A percentile compares a stretch with the other conserved stretches of the same genome.
These are phyloP conservation scores for Penicillium waksmanii DNA, from an alignment of 495 filamentous ascomycete species.

Conservation along the genomic window DNA sequence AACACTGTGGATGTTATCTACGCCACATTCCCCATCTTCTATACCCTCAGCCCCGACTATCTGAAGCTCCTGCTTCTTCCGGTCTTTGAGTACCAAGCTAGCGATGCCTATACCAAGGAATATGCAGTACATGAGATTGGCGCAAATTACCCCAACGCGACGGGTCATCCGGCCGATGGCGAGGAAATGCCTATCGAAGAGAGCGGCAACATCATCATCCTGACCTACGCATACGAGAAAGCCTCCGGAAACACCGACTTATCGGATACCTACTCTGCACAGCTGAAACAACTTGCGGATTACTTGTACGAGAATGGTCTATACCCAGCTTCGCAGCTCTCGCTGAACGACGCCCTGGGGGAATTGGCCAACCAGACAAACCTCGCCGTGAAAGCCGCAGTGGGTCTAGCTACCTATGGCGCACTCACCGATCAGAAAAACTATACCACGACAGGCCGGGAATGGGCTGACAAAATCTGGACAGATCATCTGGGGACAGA, in stretches of 20 bases:
- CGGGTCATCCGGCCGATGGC: slow-evolving; percentile 38
- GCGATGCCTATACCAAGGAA: slow-evolving; percentile 34
- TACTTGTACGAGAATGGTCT: slow-evolving; percentile 51
- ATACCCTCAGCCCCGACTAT: slow-evolving; percentile 43
- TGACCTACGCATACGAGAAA: slow-evolving; percentile 42
- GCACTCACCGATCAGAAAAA: slow-evolving; percentile 33
- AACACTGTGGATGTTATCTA: slow-evolving; percentile 54
- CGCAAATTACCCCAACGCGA: slow-evolving; percentile 46
- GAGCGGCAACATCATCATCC: slow-evolving; percentile 43
- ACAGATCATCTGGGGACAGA: slow-evolving; percentile 40
- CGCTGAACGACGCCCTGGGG: slow-evolving; percentile 53
- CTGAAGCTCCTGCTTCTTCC: slow-evolving; percentile 46
- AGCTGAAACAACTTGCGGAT: slow-evolving; percentile 46
- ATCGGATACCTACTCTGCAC: slow-evolving; percentile 27
- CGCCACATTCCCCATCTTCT: slow-evolving; percentile 45
- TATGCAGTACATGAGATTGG: slow-evolving; percentile 45
- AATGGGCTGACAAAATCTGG: slow-evolving; percentile 45
- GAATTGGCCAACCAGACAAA: slow-evolving; percentile 53
- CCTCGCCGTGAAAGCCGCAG: slow-evolving; percentile 55
- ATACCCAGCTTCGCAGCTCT: slow-evolving; percentile 48
- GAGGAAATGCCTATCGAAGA: slow-evolving; percentile 45
- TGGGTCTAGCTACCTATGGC: slow-evolving; percentile 49
- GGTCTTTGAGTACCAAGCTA: slow-evolving; percentile 42
- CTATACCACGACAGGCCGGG: slow-evolving; percentile 40
- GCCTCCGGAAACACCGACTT: slow-evolving; percentile 38